phyloP scores from a whole-genome alignment of 805 yeast genomes.

The Ogataea kodamae region DNA sequence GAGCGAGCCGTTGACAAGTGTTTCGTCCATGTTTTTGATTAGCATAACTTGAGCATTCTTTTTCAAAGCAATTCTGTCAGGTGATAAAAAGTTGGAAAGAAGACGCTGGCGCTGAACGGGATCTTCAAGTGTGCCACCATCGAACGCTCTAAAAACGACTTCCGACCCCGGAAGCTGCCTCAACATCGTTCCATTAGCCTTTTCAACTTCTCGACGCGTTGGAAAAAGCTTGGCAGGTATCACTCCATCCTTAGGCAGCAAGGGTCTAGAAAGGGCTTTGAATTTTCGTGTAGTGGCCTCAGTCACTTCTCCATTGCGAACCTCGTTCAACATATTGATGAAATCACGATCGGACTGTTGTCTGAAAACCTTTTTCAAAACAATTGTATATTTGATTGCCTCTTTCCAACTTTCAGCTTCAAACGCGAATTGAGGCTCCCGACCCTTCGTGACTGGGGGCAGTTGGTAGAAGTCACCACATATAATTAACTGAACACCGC shows the following conservation, averaged over 20 bases:
- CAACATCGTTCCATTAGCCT: conserved; percentile 55
- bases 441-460: conserved; percentile 60
- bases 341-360: conserved; percentile 72
- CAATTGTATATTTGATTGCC: conserved; percentile 53
- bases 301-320: conserved; percentile 61
- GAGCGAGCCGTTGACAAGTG: conserved; percentile 72
- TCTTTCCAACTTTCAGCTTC: conserved; percentile 61
- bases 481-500: conserved; percentile 72
- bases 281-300: conserved; percentile 48
- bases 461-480: conserved; percentile 83
- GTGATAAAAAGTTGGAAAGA: conserved; percentile 60
- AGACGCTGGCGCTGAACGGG: conserved; percentile 41
- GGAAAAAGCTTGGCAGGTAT: conserved; percentile 74
- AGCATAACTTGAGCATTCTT: conserved; percentile 81
- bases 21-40: conserved; percentile 68
- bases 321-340: conserved; percentile 70
- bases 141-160: conserved; percentile 46
- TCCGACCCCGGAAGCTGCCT: conserved; percentile 41
- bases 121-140: conserved; percentile 48
- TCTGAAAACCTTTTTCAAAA: conserved; percentile 64
- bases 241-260: conserved; percentile 52
- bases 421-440: conserved; percentile 52
- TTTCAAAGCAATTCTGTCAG: conserved; percentile 52
- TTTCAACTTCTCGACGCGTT: conserved; percentile 67
- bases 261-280: conserved; percentile 46